A percentile compares a stretch with the other conserved stretches of the same genome.
Conservation (phyloP, 305 asterid species). For the Fraxinus latifolia region DNA sequence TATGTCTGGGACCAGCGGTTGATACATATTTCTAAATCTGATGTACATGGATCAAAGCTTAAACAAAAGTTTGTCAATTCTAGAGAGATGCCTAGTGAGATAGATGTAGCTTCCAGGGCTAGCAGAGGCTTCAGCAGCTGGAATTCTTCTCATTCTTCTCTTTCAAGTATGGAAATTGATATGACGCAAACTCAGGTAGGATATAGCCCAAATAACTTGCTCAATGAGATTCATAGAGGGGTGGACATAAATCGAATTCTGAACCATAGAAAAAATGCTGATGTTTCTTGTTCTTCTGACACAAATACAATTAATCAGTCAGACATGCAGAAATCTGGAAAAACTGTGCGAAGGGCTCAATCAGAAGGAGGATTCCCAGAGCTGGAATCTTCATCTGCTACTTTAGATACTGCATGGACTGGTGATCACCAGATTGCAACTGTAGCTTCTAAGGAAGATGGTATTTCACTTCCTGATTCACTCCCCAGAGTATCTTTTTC, state of each 20-base stretch:
- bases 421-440: slow-evolving; percentile 49
- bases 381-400: slow-evolving; percentile 57
- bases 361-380: slow-evolving; percentile 56
- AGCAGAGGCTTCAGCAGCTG: slow-evolving; percentile 57
- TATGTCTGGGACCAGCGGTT: slow-evolving; percentile 83
- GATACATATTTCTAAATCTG: slow-evolving; percentile 38
- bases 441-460: slow-evolving; percentile 28
- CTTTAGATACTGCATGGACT: slow-evolving; percentile 61
- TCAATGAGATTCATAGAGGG: slow-evolving; percentile 37
- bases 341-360: slow-evolving; percentile 50
- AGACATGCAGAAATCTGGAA: slow-evolving; percentile 31
- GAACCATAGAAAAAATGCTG: slow-evolving; percentile 27
- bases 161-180: slow-evolving; percentile 45
- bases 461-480: slow-evolving; percentile 30
- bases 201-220: slow-evolving; percentile 28
- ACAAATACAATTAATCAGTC: slow-evolving; percentile 33
- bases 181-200: slow-evolving; percentile 31
- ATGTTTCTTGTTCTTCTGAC: slow-evolving; percentile 33
- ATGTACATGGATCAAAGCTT: slow-evolving; percentile 30
- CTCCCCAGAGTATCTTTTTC: slow-evolving; percentile 32
- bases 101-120: slow-evolving; percentile 39
- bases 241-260: slow-evolving; percentile 30
- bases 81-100: slow-evolving; percentile 42
- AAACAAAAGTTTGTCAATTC: slow-evolving; percentile 44
- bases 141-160: slow-evolving; percentile 71